A percentile compares a stretch with the other conserved stretches of the same genome.
phyloP scores from a whole-genome alignment of 2,329 filamentous ascomycete species.

The Dryadomyces sulphureus region DNA sequence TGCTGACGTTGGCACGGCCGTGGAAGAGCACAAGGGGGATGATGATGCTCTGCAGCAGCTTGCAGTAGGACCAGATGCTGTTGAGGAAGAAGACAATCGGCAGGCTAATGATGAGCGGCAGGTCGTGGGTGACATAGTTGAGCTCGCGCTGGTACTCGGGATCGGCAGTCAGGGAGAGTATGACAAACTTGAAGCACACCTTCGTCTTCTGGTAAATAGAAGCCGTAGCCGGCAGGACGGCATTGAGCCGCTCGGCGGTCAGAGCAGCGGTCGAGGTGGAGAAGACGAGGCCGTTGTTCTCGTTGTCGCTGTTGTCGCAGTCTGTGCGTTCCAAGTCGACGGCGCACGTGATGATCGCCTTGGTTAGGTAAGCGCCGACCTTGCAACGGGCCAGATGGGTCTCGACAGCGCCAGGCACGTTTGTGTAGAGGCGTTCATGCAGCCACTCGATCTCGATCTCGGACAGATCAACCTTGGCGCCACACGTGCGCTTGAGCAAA shows the following conservation, averaged over 20 bases:
- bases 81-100: constrained; percentile 23
- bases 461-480: not conserved
- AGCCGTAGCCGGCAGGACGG: not conserved
- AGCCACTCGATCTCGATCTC: constrained; percentile 1
- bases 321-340: not conserved
- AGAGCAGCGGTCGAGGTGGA: not conserved
- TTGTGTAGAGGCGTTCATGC: not conserved
- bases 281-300: not conserved
- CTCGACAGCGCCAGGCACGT: not conserved
- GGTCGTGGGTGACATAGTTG: constrained; percentile 15
- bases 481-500: not conserved
- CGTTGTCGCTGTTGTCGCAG: not conserved
- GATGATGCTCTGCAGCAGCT: constrained; percentile 7
- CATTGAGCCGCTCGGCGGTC: not conserved
- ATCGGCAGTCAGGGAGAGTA: constrained; percentile 26
- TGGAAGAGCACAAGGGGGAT: constrained; percentile 14
- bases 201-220: constrained; percentile 3
- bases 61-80: constrained; percentile 8
- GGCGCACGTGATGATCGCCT: not conserved
- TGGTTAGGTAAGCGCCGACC: constrained; percentile 3
- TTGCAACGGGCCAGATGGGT: constrained; percentile 5
- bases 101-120: constrained; percentile 3
- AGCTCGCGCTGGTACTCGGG: constrained; percentile 28
- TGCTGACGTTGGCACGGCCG: constrained; percentile 23
- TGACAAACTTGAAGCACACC: constrained; percentile 21